Evolutionary conservation across 1,284 basidiomycete species (phyloP).

Genomic region (Inonotus obliquus): DNA sequence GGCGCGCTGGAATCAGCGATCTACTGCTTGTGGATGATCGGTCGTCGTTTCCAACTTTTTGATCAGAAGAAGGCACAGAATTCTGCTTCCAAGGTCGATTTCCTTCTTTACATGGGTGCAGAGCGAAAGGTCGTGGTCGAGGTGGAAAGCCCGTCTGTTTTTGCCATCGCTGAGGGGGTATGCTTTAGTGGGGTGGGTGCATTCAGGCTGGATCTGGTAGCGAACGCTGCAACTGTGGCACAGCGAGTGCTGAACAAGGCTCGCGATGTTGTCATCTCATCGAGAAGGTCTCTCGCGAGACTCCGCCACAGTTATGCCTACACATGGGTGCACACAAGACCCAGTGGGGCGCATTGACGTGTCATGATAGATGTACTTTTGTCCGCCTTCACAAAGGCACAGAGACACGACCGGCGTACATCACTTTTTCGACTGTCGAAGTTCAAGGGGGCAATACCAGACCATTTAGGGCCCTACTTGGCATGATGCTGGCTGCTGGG

Average conservation of each 20-base stretch:
- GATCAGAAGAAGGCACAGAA: not conserved
- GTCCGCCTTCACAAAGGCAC: not conserved
- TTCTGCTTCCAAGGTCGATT: not conserved
- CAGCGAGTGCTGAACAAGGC: no score
- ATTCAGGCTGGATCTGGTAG: no score
- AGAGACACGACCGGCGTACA: not conserved
- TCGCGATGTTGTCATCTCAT: no score
- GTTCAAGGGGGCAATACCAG: not conserved
- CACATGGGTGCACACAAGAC: not conserved
- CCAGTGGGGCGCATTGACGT: not conserved
- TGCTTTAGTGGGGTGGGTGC: not conserved
- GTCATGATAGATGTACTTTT: not conserved
- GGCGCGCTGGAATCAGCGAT: not conserved
- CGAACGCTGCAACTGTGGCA: no score
- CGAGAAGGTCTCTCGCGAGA: not conserved
- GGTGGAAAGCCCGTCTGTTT: not conserved
- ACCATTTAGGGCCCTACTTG: not conserved
- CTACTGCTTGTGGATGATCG: not conserved
- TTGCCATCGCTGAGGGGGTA: not conserved
- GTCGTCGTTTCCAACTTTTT: not conserved
- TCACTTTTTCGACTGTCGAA: not conserved
- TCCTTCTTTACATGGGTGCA: not conserved
- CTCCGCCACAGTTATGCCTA: not conserved
- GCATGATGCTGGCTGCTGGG: not conserved
- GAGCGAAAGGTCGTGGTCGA: not conserved